A percentile compares a stretch with the other conserved stretches of the same genome.
Evolutionary conservation across 331 rosid species (phyloP).

Genomic region (Arachis monticola): DNA sequence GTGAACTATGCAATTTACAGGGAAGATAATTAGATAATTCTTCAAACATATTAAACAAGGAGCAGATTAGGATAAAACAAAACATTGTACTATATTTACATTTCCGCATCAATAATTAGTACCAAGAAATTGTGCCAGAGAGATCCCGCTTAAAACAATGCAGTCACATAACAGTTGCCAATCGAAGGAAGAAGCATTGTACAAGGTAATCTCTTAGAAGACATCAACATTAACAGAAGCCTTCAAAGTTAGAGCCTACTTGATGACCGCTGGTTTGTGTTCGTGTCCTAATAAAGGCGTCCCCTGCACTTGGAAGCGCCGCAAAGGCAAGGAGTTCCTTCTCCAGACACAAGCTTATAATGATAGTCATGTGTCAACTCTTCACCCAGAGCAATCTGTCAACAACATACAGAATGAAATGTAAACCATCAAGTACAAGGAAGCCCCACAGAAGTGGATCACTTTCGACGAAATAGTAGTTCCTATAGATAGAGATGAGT

Average conservation of each 20-base stretch:
- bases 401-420: conserved; percentile 34
- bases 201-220: conserved; percentile 7
- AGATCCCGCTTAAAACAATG: background rate
- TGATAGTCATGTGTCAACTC: conserved; percentile 76
- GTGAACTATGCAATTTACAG: conserved; percentile 15
- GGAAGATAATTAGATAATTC: conserved; percentile 17
- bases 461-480: conserved; percentile 13
- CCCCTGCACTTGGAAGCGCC: conserved; percentile 71
- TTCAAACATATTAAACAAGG: conserved; percentile 28
- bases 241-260: background rate
- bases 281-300: conserved; percentile 52
- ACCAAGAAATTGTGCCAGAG: conserved; percentile 12
- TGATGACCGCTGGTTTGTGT: conserved; percentile 15
- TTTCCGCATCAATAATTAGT: conserved; percentile 36
- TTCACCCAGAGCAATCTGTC: conserved; percentile 89
- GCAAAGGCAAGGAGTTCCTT: conserved; percentile 75
- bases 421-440: conserved; percentile 8
- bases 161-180: background rate
- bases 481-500: conserved; percentile 27
- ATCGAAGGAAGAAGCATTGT: conserved; percentile 19
- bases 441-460: conserved; percentile 25
- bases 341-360: conserved; percentile 62
- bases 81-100: conserved; percentile 40
- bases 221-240: conserved; percentile 14
- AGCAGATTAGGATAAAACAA: conserved; percentile 17